Percentiles rank a stretch among this genome's conserved stretches.
Evolutionary conservation across 1,284 basidiomycete genomes (phyloP).

Genomic region (Pholiota adiposa): DNA sequence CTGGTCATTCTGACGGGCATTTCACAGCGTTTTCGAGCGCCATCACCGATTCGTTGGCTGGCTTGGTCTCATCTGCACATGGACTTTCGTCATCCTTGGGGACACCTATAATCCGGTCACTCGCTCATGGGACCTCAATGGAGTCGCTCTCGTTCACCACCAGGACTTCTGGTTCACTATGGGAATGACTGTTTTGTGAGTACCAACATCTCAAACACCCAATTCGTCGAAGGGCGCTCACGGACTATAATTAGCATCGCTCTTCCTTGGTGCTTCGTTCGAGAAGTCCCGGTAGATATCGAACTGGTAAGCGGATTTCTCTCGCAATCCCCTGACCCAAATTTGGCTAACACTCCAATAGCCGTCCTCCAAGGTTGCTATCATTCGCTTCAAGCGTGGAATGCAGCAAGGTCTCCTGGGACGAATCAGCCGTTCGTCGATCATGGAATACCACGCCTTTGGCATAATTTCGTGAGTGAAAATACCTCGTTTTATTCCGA

Average conservation of each 20-base stretch:
- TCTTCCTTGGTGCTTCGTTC: constrained; percentile 74
- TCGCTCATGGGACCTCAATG: constrained; percentile 58
- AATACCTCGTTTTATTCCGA: background rate
- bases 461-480: constrained; percentile 62
- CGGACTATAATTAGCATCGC: constrained; percentile 49
- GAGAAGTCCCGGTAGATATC: constrained; percentile 71
- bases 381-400: constrained; percentile 66
- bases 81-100: constrained; percentile 68
- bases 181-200: constrained; percentile 73
- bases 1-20: constrained; percentile 8
- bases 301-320: constrained; percentile 58
- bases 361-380: constrained; percentile 68
- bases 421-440: constrained; percentile 61
- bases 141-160: constrained; percentile 58
- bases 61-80: constrained; percentile 63
- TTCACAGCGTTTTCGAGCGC: constrained; percentile 66
- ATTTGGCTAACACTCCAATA: constrained; percentile 28
- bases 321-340: constrained; percentile 7
- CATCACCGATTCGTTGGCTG: constrained; percentile 80
- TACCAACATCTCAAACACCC: constrained; percentile 19
- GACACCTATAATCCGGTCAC: constrained; percentile 61
- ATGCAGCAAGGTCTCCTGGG: constrained; percentile 74
- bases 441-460: constrained; percentile 72
- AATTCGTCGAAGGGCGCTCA: constrained; percentile 17
- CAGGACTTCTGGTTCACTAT: constrained; percentile 79